Evolutionary conservation across 1,284 basidiomycete genomes (phyloP), one percentile per base, ranked within the genome.

Genomic region (Schizophyllum amplum): DNA sequence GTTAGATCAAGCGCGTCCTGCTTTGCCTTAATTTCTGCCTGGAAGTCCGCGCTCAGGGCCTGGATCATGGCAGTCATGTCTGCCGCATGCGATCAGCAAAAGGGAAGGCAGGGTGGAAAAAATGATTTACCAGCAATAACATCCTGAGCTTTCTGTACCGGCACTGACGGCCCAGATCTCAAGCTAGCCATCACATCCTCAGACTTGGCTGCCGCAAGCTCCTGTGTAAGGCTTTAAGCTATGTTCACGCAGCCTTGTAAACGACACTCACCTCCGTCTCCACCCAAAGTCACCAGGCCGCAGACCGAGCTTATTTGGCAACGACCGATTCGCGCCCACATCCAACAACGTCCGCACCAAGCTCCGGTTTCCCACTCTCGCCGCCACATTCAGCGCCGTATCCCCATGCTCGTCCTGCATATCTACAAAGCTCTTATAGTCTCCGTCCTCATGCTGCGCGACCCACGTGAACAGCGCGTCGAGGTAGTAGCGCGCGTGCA

Each of bases 331-430:
- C 1, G 96, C 97, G 6, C 94, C 94, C 5, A 94, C 92, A 65
- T 98, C 95, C 59, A 99, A 68, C 59, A 99, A 73, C 23, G 93
- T 88, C 64, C 89, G 79, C 20, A 98, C 93, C 61, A 99, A 73
- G 62, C 88, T 86, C 59, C 89, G 81, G 70, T 95, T 98, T 2
- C 97, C 97, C 0, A 98, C 87, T 54, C 97, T 77, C 0, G 97
- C 95, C 13, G 95, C 93, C 62, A 98, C 92, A 71, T 96, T 97
- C 62, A 99, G 71, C 4, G 94, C 92, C 0, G 97, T 98, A 68
- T 99, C 97, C 0, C 97, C 97, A 69, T 98, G 88, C 62, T 93
- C 86, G 69, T 99, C 97, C 71, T 95, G 93, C 47, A 97, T 77
- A 71, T 99, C 93, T 15, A 99, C 84, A 47, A 98, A 73, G 7